A percentile compares a stretch with the other conserved stretches of the same genome.
These are phyloP conservation scores for Strobilomyces dryophilus DNA, from an alignment of 768 basidiomycete genomes.

Conservation along the genomic window DNA sequence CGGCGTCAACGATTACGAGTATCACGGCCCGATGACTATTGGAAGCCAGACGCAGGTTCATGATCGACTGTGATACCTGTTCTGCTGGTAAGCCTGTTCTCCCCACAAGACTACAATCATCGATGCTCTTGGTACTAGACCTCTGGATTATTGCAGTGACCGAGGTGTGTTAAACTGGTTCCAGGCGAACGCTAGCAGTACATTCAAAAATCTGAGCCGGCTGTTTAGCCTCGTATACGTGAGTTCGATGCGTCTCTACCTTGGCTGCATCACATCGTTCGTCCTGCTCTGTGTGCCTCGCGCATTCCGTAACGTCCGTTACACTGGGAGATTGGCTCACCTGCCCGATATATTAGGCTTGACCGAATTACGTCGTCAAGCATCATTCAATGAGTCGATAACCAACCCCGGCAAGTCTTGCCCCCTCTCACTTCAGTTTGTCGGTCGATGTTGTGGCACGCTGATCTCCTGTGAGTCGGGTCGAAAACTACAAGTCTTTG, in stretches of 20 bases:
- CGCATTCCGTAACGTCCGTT: too few relatives aligned
- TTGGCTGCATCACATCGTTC: not conserved
- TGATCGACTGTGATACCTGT: constrained; percentile 66
- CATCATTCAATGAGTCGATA: too few relatives aligned
- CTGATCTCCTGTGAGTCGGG: too few relatives aligned
- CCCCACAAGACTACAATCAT: not conserved
- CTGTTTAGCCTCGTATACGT: constrained; percentile 46
- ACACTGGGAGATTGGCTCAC: too few relatives aligned
- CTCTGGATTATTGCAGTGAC: constrained; percentile 48
- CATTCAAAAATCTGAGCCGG: constrained; percentile 32
- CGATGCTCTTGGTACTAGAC: constrained; percentile 36
- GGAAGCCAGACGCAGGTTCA: constrained; percentile 55
- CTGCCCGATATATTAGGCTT: too few relatives aligned
- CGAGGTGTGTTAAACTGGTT: constrained; percentile 39
- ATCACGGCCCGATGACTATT: constrained; percentile 42
- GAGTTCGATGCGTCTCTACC: constrained; percentile 9
- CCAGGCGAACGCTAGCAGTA: constrained; percentile 35
- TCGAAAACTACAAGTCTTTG: too few relatives aligned
- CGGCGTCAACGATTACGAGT: constrained; percentile 41
- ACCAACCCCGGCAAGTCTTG: too few relatives aligned
- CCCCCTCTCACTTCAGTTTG: too few relatives aligned
- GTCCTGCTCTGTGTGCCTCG: too few relatives aligned
- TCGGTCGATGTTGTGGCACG: too few relatives aligned
- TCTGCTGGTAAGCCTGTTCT: constrained; percentile 29
- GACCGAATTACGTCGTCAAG: too few relatives aligned